phyloP scores from a whole-genome alignment of 2,329 filamentous ascomycete genomes.

The Fusarium sp. region DNA sequence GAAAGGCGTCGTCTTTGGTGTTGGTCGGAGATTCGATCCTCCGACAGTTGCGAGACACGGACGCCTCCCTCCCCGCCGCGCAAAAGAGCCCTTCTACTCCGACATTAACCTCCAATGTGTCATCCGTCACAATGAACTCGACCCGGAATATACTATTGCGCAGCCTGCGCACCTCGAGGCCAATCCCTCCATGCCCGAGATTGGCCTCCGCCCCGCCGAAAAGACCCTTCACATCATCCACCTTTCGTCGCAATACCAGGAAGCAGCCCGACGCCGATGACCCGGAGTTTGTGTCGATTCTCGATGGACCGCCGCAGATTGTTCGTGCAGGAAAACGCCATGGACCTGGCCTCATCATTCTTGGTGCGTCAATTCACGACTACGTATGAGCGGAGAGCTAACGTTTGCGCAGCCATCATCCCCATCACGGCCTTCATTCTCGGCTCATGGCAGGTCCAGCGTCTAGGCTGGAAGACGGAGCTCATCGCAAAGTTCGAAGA shows the following conservation, averaged over 20 bases:
- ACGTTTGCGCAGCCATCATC: conserved; percentile 72
- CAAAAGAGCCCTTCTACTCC: no score
- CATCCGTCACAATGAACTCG: conserved; percentile 43
- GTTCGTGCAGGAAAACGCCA: conserved; percentile 80
- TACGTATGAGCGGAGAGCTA: not conserved
- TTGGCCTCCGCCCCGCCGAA: conserved; percentile 14
- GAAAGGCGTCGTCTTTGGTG: no score
- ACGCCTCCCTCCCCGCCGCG: no score
- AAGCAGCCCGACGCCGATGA: conserved; percentile 73
- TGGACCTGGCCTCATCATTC: conserved; percentile 82
- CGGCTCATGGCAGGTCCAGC: conserved; percentile 95
- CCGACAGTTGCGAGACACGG: no score
- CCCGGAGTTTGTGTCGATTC: conserved; percentile 83
- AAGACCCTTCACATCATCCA: conserved; percentile 34
- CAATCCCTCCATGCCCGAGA: conserved; percentile 21
- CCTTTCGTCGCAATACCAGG: conserved; percentile 35
- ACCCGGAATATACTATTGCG: conserved; percentile 43
- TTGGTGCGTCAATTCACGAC: conserved; percentile 61
- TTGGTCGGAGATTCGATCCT: no score
- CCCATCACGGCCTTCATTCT: conserved; percentile 90
- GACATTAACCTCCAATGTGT: conserved; percentile 28
- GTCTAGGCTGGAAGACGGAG: conserved; percentile 93
- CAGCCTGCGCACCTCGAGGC: conserved; percentile 37
- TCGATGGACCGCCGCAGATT: conserved; percentile 86
- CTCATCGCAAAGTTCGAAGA: conserved; percentile 93